phyloP scores from a whole-genome alignment of 345 rosid species.

The Capsella bursapastoris region DNA sequence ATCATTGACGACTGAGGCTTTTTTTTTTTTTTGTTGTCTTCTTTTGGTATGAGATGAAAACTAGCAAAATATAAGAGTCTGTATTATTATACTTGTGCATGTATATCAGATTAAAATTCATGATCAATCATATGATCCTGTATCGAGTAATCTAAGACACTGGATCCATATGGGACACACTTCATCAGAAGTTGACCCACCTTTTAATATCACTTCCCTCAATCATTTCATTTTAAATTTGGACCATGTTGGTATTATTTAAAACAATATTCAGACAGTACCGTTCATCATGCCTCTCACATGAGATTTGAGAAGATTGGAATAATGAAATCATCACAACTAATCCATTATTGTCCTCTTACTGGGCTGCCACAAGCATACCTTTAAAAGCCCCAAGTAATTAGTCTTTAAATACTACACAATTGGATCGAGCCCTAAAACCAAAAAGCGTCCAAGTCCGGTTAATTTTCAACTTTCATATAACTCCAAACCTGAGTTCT shows the following conservation, averaged over 20 bases:
- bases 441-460: conserved; percentile 11
- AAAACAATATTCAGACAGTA: neutral
- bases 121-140: conserved; percentile 5
- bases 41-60: neutral
- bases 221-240: conserved; percentile 30
- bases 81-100: conserved; percentile 9
- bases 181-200: conserved; percentile 29
- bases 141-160: conserved; percentile 34
- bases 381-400: neutral
- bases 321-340: neutral
- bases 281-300: neutral
- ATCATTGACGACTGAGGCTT: neutral
- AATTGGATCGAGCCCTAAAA: conserved; percentile 11
- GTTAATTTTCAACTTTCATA: neutral
- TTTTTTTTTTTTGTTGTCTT: neutral
- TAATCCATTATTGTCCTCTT: neutral
- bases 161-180: conserved; percentile 25
- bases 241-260: conserved; percentile 17
- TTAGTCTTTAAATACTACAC: neutral
- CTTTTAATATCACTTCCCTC: conserved; percentile 16
- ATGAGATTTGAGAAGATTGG: neutral
- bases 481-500: too few species aligned
- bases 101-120: conserved; percentile 1
- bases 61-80: neutral
- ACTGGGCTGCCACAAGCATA: neutral